Evolutionary conservation across 1,284 basidiomycete genomes (phyloP).

Genomic region (Stygiomarasmius scandens): DNA sequence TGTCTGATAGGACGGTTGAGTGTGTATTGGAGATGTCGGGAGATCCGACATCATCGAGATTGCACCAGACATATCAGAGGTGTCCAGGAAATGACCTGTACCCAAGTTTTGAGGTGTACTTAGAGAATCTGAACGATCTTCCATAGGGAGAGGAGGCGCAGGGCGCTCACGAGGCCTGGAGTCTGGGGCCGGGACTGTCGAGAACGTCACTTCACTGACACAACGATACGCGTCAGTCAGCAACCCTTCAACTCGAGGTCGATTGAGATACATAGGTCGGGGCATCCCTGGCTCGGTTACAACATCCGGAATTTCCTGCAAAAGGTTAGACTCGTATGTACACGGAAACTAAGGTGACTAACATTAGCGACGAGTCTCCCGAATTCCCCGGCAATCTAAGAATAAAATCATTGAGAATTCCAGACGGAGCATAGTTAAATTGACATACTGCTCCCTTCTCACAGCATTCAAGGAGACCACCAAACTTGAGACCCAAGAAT

Average conservation of each 20-base stretch:
- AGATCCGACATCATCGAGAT: conserved; percentile 11
- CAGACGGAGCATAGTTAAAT: conserved; percentile 2
- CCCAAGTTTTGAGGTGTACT: conserved; percentile 24
- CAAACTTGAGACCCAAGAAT: conserved; percentile 87
- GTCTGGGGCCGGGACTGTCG: conserved; percentile 38
- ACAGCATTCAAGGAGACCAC: conserved; percentile 82
- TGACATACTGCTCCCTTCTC: conserved; percentile 75
- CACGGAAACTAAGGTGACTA: conserved; percentile 23
- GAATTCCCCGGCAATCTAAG: conserved; percentile 79
- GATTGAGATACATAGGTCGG: conserved; percentile 72
- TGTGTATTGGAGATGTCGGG: conserved; percentile 14
- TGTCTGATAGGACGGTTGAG: conserved; percentile 6
- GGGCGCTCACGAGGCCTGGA: conserved; percentile 13
- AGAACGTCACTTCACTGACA: conserved; percentile 61
- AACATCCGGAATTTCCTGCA: conserved; percentile 80
- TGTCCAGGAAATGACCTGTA: conserved; percentile 29
- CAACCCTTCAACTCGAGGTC: conserved; percentile 62
- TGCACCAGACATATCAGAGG: conserved; percentile 15
- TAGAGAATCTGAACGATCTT: conserved; percentile 24
- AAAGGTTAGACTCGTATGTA: conserved; percentile 2
- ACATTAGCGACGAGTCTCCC: conserved; percentile 80
- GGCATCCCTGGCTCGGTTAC: conserved; percentile 81
- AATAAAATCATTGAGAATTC: background rate
- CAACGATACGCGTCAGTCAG: conserved; percentile 66
- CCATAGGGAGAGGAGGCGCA: conserved; percentile 7